Base-by-base conservation (phyloP, 1,284 basidiomycete species). In the Cutaneotrichosporon sp. region DNA sequence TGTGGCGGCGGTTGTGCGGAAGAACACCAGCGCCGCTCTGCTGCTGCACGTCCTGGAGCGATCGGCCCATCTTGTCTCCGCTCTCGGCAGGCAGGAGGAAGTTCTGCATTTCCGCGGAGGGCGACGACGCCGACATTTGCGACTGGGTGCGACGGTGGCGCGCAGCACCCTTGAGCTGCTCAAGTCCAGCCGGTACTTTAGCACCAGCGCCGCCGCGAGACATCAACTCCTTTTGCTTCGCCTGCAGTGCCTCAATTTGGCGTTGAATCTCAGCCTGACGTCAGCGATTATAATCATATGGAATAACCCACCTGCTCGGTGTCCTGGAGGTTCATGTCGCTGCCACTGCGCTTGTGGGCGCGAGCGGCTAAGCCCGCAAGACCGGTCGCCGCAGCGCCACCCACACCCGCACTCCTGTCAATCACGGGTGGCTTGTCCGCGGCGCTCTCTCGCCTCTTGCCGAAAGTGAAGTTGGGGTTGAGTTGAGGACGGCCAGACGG, bases 121-220 rank as follows among this genome's bases (percentile, higher is more conserved):
- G 42, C 11, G 47, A 64, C 60, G 60, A 76, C 72, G 65, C 64
- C 10, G 77, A 76, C 22, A 76, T 67, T 49, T 76, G 76, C 65
- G 90, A 93, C 71, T 94, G 91, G 9, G 94, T 88, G 46, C 93
- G 87, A 53, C 92, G 83, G 69, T 97, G 92, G 53, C 78, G 79
- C 49, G 76, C 75, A 16, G 71, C 72, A 54, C 50, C 47, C 37
- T 57, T 60, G 41, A 67, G 52, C 52, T 64, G 60, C 34, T 57
- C 64, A 76, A 47, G 83, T 82, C 70, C 84, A 81, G 76, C 85
- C 81, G n/a, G n/a, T n/a, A n/a, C n/a, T n/a, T 51, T 85, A 82
- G 55, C 52, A n/a, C 76, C 56, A 84, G 82, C 61, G 83, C 84
- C 64, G 82, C 85, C 63, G 84, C 86, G 78, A 66, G 90, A 86